Percentiles rank a stretch among this genome's conserved stretches.
Conservation (phyloP, 1,139 yeast genomes). For the Meyerozyma athensensis region DNA sequence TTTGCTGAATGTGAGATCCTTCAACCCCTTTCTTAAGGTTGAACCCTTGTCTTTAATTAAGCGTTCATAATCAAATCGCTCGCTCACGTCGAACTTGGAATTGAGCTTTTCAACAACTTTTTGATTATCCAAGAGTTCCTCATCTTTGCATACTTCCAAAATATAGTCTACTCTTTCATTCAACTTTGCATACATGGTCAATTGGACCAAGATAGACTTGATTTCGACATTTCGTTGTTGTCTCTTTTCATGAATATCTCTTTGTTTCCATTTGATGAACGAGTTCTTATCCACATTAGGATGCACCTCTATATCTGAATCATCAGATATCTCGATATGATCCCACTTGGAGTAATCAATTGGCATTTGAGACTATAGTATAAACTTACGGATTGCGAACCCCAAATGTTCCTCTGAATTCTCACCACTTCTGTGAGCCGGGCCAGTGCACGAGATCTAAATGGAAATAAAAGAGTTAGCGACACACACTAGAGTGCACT, state of each 20-base stretch:
- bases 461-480: background rate
- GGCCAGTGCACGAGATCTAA: no score
- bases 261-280: slow-evolving; percentile 93
- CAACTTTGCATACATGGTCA: slow-evolving; percentile 69
- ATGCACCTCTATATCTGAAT: slow-evolving; percentile 93
- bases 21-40: slow-evolving; percentile 38
- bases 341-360: slow-evolving; percentile 98
- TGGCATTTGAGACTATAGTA: slow-evolving; percentile 41
- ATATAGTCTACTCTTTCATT: slow-evolving; percentile 68
- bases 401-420: background rate
- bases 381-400: background rate
- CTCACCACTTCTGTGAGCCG: background rate
- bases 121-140: slow-evolving; percentile 36
- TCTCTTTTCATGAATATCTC: slow-evolving; percentile 93
- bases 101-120: slow-evolving; percentile 41
- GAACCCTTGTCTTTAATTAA: slow-evolving; percentile 34
- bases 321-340: slow-evolving; percentile 90
- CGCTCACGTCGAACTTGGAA: slow-evolving; percentile 51
- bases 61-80: slow-evolving; percentile 43
- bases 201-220: slow-evolving; percentile 66
- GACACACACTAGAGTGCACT: no score
- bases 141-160: slow-evolving; percentile 35
- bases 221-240: slow-evolving; percentile 73
- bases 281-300: slow-evolving; percentile 96
- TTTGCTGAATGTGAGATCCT: slow-evolving; percentile 33